These are phyloP conservation scores for Butyriboletus loyo DNA, from an alignment of 768 basidiomycete species.

Conservation along the genomic window DNA sequence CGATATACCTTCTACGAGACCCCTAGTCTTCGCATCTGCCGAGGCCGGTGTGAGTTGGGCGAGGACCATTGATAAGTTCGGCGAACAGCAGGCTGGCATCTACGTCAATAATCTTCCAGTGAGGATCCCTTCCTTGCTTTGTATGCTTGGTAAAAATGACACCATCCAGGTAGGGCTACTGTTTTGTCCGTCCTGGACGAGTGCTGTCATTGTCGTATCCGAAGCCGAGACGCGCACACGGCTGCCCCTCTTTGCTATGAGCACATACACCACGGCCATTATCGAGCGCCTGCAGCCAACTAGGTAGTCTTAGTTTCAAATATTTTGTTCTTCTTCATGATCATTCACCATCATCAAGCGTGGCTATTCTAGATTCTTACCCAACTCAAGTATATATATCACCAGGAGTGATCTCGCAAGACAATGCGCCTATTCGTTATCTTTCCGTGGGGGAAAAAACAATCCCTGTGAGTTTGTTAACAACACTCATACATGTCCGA, in stretches of 20 bases:
- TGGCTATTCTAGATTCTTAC: slow-evolving; percentile 54
- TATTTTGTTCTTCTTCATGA: neutral
- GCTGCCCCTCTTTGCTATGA: slow-evolving; percentile 51
- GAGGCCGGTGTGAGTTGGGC: slow-evolving; percentile 51
- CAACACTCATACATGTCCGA: neutral
- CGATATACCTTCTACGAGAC: slow-evolving; percentile 21
- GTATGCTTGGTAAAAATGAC: neutral
- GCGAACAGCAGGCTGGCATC: slow-evolving; percentile 48
- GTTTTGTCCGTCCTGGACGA: slow-evolving; percentile 50
- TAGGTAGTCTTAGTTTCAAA: slow-evolving; percentile 32
- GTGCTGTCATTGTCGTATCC: slow-evolving; percentile 47
- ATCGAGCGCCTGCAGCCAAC: slow-evolving; percentile 44
- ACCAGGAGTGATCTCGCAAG: slow-evolving; percentile 29
- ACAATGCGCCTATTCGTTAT: slow-evolving; percentile 53
- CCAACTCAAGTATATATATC: slow-evolving; percentile 47
- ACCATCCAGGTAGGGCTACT: slow-evolving; percentile 45
- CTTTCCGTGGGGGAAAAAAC: slow-evolving; percentile 33
- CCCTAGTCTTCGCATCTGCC: slow-evolving; percentile 46
- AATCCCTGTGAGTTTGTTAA: slow-evolving; percentile 5
- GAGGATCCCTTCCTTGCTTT: neutral
- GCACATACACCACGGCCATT: slow-evolving; percentile 43
- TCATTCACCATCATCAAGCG: slow-evolving; percentile 27
- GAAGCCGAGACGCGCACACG: slow-evolving; percentile 42
- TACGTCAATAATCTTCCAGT: slow-evolving; percentile 48
- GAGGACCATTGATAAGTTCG: slow-evolving; percentile 46